Percentiles rank a stretch among this genome's conserved stretches.
These are phyloP conservation scores for Candida neerlandica DNA, from an alignment of 1,139 yeast genomes.

Conservation along the genomic window DNA sequence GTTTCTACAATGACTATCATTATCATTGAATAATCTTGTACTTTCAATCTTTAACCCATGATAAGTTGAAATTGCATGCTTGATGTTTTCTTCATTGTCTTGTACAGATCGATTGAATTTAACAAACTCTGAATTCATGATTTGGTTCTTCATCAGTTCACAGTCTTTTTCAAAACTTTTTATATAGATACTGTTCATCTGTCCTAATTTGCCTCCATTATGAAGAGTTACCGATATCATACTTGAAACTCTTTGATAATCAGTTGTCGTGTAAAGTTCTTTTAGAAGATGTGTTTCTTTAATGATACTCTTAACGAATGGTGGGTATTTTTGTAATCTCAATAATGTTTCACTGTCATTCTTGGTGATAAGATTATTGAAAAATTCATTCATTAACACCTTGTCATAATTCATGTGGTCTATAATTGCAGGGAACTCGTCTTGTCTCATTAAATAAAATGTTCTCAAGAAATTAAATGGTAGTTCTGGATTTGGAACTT, in stretches of 20 bases:
- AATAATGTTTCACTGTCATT: slow-evolving; percentile 43
- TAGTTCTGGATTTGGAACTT: slow-evolving; percentile 25
- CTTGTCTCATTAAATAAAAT: slow-evolving; percentile 35
- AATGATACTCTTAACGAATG: slow-evolving; percentile 29
- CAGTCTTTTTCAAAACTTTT: slow-evolving; percentile 50
- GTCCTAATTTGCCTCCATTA: slow-evolving; percentile 45
- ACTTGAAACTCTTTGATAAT: slow-evolving; percentile 31
- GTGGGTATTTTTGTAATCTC: slow-evolving; percentile 33
- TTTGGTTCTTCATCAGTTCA: slow-evolving; percentile 43
- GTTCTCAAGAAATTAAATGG: slow-evolving; percentile 43
- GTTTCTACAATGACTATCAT: slow-evolving; percentile 21
- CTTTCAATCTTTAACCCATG: slow-evolving; percentile 47
- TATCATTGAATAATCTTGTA: slow-evolving; percentile 34
- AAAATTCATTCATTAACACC: slow-evolving; percentile 32
- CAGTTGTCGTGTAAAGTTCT: slow-evolving; percentile 23
- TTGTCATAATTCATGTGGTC: slow-evolving; percentile 20
- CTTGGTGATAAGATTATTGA: slow-evolving; percentile 29
- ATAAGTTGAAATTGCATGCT: slow-evolving; percentile 52
- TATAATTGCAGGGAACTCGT: slow-evolving; percentile 24
- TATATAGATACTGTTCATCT: slow-evolving; percentile 39
- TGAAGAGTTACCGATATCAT: slow-evolving; percentile 38
- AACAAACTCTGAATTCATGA: slow-evolving; percentile 50
- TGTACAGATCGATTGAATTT: slow-evolving; percentile 56
- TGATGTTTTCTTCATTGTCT: slow-evolving; percentile 63
- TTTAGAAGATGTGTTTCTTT: slow-evolving; percentile 26